Percentiles rank a stretch among this genome's conserved stretches.
Evolutionary conservation across 1,284 basidiomycete genomes (phyloP).

Genomic region (Boletellus dicymbophilus): DNA sequence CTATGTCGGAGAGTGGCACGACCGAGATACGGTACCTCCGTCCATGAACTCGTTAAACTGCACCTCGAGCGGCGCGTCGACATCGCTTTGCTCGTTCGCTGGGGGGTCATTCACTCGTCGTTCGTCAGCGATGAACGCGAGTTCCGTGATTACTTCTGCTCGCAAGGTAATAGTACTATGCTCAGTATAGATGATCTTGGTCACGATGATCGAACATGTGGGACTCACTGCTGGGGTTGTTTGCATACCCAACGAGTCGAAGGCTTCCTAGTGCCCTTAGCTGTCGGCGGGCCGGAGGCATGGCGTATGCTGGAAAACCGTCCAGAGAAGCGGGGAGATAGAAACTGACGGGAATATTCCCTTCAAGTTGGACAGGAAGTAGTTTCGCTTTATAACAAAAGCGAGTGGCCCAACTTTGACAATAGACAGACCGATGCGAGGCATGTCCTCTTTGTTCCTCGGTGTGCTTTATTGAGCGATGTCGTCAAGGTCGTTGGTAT

Average conservation of each 20-base stretch:
- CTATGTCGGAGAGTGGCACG: not conserved
- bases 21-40: constrained; percentile 22
- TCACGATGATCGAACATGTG: not conserved
- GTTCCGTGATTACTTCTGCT: constrained; percentile 29
- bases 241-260: constrained; percentile 21
- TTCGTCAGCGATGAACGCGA: constrained; percentile 26
- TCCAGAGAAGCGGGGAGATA: not conserved
- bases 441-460: constrained; percentile 5
- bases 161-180: too few relatives aligned
- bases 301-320: not conserved
- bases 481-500: constrained; percentile 6
- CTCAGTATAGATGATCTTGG: not conserved
- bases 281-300: constrained; percentile 28
- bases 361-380: too few relatives aligned
- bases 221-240: constrained; percentile 30
- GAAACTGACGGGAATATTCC: not conserved
- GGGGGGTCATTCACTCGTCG: constrained; percentile 1
- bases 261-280: constrained; percentile 25
- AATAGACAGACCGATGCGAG: not conserved
- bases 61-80: constrained; percentile 19
- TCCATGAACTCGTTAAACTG: constrained; percentile 28
- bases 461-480: not conserved
- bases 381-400: constrained; percentile 15
- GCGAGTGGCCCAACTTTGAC: not conserved
- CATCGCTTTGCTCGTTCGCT: not conserved